Evolutionary conservation across 495 filamentous ascomycete genomes (phyloP).

Genomic region (Aspergillus sclerotiicarbonarius): DNA sequence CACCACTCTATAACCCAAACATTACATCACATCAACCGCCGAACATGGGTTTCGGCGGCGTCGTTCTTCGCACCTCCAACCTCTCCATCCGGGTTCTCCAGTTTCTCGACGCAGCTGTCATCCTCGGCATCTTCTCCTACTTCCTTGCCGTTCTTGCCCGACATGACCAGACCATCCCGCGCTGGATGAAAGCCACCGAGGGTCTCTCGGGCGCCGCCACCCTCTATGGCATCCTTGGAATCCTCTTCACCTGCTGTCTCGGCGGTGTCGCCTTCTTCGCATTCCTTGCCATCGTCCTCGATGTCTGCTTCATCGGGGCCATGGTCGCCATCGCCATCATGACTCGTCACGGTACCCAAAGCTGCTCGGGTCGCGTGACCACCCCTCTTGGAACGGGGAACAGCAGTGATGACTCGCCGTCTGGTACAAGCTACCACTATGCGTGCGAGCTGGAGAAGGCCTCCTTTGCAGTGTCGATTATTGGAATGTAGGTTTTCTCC

Average conservation of each 20-base stretch:
- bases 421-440: conserved; percentile 42
- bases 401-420: conserved; percentile 38
- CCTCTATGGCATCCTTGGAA: conserved; percentile 68
- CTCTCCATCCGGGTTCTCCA: conserved; percentile 66
- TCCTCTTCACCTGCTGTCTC: conserved; percentile 73
- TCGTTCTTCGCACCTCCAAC: conserved; percentile 60
- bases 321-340: conserved; percentile 77
- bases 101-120: conserved; percentile 66
- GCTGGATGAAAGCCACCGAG: conserved; percentile 71
- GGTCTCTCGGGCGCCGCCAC: conserved; percentile 74
- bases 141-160: conserved; percentile 50
- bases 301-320: conserved; percentile 75
- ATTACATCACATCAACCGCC: background rate
- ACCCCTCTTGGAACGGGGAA: conserved; percentile 67
- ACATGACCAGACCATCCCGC: conserved; percentile 57
- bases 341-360: conserved; percentile 60
- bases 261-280: conserved; percentile 75
- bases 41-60: conserved; percentile 49
- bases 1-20: background rate
- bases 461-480: conserved; percentile 71
- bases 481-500: conserved; percentile 64
- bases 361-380: conserved; percentile 60
- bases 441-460: conserved; percentile 72
- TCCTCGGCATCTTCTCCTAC: conserved; percentile 78
- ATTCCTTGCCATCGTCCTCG: conserved; percentile 68